phyloP scores from a whole-genome alignment of 148 eudicot species.

The Vaccinium macrocarpon region DNA sequence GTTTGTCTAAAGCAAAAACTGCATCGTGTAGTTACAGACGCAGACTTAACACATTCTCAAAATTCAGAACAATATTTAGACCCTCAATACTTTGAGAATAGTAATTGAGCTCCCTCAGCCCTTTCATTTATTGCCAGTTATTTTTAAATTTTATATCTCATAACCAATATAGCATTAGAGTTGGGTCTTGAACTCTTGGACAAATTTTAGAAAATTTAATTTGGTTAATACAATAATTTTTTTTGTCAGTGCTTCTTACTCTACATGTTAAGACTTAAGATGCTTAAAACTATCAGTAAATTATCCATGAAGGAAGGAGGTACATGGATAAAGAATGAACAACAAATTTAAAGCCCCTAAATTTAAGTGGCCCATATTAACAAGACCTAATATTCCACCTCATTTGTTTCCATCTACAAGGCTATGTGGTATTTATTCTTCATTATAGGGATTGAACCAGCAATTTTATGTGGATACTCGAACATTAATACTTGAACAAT shows the following conservation, averaged over 20 bases:
- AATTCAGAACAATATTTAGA: no score
- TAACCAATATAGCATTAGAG: no score
- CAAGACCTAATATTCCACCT: neutral
- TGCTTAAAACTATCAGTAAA: neutral
- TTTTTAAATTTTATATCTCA: neutral
- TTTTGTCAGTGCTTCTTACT: neutral
- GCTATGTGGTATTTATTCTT: neutral
- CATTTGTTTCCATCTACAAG: neutral
- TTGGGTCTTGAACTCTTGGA: neutral
- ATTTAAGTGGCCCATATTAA: no score
- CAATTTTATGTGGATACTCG: neutral
- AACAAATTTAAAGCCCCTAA: neutral
- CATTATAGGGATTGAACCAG: neutral
- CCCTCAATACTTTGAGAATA: neutral
- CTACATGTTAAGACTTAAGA: neutral
- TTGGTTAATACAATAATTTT: neutral
- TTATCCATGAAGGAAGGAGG: neutral
- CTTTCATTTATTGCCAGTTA: neutral
- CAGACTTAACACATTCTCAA: neutral
- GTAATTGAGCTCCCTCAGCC: neutral
- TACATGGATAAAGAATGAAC: neutral
- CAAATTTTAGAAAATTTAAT: neutral
- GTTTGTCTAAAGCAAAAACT: neutral
- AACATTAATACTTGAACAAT: neutral
- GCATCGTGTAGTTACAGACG: neutral